Conservation (phyloP, 2,329 filamentous ascomycete genomes). For the Gyromitra esculenta region DNA sequence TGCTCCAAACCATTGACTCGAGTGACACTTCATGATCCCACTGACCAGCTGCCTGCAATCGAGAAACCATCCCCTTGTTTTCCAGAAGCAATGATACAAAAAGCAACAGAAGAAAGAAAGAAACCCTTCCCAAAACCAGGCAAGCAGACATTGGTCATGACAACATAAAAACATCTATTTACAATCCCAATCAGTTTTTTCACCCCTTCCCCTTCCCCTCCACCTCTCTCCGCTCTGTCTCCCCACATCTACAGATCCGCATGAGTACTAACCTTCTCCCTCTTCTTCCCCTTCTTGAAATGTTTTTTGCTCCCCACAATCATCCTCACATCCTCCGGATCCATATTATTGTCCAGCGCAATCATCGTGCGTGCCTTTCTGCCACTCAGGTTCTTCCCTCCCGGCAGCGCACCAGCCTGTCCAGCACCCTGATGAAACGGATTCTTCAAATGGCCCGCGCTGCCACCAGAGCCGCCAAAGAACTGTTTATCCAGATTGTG, state of each 20-base stretch:
- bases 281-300: constrained; percentile 74
- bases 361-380: constrained; percentile 83
- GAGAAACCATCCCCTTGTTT: not conserved
- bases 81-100: not conserved
- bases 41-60: not conserved
- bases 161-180: constrained; percentile 26
- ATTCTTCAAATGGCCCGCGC: constrained; percentile 74
- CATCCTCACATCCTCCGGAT: constrained; percentile 77
- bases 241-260: constrained; percentile 32
- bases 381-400: constrained; percentile 81
- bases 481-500: constrained; percentile 85
- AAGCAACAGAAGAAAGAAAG: constrained; percentile 2
- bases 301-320: constrained; percentile 83
- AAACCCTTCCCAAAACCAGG: not conserved
- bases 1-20: not conserved
- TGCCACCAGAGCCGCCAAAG: constrained; percentile 74
- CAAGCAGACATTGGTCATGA: not conserved
- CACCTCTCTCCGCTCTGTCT: not conserved
- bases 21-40: not conserved
- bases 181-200: constrained; percentile 15
- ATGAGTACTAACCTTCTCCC: constrained; percentile 37
- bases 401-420: constrained; percentile 65
- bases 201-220: not conserved
- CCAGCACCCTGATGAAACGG: constrained; percentile 87
- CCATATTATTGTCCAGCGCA: constrained; percentile 84